Evolutionary conservation across 1,284 basidiomycete genomes (phyloP).

Genomic region (Cystobasidium slooffiae): DNA sequence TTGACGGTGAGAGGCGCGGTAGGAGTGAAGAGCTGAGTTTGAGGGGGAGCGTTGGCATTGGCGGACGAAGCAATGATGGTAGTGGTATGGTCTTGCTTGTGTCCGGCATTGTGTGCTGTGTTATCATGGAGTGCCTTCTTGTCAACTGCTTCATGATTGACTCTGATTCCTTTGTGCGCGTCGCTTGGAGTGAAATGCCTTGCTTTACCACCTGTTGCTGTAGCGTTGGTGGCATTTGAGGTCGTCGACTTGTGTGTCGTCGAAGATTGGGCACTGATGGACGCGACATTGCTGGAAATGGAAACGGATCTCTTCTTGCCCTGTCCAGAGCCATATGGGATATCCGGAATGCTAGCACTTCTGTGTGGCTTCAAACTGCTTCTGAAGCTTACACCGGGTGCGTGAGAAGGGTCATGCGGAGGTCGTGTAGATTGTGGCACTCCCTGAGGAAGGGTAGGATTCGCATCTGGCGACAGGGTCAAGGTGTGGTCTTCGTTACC

Average conservation of each 20-base stretch:
- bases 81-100: conserved; percentile 14
- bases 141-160: background rate
- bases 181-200: conserved; percentile 40
- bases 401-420: conserved; percentile 27
- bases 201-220: conserved; percentile 21
- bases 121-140: conserved; percentile 28
- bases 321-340: conserved; percentile 39
- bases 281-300: conserved; percentile 15
- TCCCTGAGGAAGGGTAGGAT: conserved; percentile 3
- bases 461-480: background rate
- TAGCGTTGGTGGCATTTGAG: conserved; percentile 1
- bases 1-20: conserved; percentile 40
- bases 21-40: conserved; percentile 27
- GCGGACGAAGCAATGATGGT: conserved; percentile 32
- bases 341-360: conserved; percentile 32
- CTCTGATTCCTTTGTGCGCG: conserved; percentile 37
- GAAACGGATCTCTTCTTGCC: conserved; percentile 30
- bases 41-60: background rate
- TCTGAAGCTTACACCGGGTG: conserved; percentile 40
- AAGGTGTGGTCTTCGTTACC: conserved; percentile 8
- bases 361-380: conserved; percentile 33
- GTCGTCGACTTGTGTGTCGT: background rate
- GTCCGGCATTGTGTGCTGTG: conserved; percentile 17
- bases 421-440: conserved; percentile 37
- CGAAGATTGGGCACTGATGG: conserved; percentile 6